phyloP scores from a whole-genome alignment of 768 basidiomycete genomes.

The Leucosporidium creatinivorum region DNA sequence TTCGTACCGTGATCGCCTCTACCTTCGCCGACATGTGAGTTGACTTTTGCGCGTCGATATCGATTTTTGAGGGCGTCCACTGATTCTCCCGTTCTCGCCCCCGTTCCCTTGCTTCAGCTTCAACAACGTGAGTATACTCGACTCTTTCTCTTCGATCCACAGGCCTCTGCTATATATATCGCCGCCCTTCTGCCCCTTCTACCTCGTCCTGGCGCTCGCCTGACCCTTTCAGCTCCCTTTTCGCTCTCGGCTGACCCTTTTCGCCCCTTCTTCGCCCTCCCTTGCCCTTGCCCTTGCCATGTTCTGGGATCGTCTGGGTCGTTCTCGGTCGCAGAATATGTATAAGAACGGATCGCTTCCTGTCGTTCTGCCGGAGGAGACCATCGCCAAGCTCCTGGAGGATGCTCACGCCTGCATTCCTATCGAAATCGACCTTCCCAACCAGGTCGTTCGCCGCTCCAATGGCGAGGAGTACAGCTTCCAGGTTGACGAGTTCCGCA shows the following conservation, averaged over 20 bases:
- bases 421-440: constrained; percentile 77
- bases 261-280: no score
- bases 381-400: constrained; percentile 63
- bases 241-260: no score
- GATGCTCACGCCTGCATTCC: constrained; percentile 70
- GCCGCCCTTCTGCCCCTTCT: not conserved
- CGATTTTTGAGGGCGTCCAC: no score
- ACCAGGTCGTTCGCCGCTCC: constrained; percentile 58
- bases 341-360: constrained; percentile 94
- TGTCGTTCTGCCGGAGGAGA: constrained; percentile 58
- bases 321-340: constrained; percentile 47
- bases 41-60: no score
- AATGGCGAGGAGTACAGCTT: constrained; percentile 69
- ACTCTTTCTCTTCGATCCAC: not conserved
- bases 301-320: not conserved
- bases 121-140: constrained; percentile 13
- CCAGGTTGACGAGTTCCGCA: constrained; percentile 77
- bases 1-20: constrained; percentile 76
- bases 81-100: no score
- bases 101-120: constrained; percentile 7
- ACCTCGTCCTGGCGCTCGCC: no score
- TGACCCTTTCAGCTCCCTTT: no score
- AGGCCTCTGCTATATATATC: no score
- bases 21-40: constrained; percentile 71
- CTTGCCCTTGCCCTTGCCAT: not conserved